phyloP scores from a whole-genome alignment of 2,329 filamentous ascomycete species.

The Teratosphaeria nubilosa region DNA sequence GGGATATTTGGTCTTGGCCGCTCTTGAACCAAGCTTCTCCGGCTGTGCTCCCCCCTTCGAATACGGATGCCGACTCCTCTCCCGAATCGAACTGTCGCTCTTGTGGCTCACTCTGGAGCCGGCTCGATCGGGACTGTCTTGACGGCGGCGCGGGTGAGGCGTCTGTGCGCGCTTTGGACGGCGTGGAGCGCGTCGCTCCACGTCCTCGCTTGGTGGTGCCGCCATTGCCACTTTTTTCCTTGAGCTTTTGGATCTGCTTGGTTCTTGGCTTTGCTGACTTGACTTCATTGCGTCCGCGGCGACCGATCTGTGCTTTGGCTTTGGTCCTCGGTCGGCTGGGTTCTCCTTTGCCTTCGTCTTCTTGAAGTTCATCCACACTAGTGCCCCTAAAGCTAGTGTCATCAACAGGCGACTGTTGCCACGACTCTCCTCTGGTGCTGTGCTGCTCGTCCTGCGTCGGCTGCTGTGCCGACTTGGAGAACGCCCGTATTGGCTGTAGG shows the following conservation, averaged over 20 bases:
- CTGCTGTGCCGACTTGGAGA: neutral
- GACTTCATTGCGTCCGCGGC: neutral
- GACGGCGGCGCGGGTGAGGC: neutral
- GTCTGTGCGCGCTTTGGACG: neutral
- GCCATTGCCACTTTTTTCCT: neutral
- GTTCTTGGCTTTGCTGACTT: neutral
- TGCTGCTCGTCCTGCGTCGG: neutral
- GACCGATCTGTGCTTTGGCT: neutral
- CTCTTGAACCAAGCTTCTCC: neutral
- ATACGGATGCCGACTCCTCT: neutral
- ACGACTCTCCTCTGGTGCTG: neutral
- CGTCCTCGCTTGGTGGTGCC: neutral
- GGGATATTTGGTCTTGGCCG: neutral
- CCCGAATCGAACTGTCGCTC: neutral
- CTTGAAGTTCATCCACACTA: neutral
- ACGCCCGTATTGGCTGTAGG: neutral
- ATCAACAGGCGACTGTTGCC: neutral
- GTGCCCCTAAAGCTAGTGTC: neutral
- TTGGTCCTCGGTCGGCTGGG: neutral
- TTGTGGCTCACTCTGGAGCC: neutral
- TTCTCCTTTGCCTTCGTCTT: neutral
- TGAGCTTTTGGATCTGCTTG: neutral
- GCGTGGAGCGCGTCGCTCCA: neutral
- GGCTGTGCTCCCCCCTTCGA: neutral
- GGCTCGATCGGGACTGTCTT: neutral